Percentiles rank a stretch among this genome's conserved stretches.
These are phyloP conservation scores for Aspergillus panamensis DNA, from an alignment of 495 filamentous ascomycete genomes.

Conservation along the genomic window DNA sequence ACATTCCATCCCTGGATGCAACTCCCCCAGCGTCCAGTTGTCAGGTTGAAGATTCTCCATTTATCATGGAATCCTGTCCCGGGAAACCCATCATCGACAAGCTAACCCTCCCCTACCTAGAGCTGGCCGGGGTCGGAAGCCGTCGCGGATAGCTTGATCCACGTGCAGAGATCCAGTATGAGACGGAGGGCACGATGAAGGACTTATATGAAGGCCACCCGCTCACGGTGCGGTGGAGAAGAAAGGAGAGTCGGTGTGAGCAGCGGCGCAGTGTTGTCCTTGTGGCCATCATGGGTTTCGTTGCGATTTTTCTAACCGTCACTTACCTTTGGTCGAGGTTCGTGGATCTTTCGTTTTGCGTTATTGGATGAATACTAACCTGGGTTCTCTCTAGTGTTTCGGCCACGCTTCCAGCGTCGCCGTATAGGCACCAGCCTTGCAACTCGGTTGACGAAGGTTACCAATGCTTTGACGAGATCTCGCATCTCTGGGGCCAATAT, in stretches of 20 bases:
- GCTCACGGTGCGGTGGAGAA: neutral
- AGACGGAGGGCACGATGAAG: slow-evolving; percentile 11
- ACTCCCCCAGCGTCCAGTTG: neutral
- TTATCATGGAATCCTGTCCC: neutral
- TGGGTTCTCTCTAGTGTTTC: slow-evolving; percentile 5
- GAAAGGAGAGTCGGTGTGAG: neutral
- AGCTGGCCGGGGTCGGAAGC: neutral
- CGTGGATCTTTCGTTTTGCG: neutral
- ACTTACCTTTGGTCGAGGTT: slow-evolving; percentile 19
- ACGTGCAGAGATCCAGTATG: neutral
- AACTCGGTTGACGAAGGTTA: slow-evolving; percentile 60
- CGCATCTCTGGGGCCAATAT: slow-evolving; percentile 83
- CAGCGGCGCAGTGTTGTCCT: neutral
- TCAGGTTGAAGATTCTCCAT: neutral
- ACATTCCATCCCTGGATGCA: slow-evolving; percentile 1
- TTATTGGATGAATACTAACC: neutral
- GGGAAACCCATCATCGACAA: neutral
- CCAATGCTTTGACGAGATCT: slow-evolving; percentile 54
- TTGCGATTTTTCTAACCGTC: slow-evolving; percentile 10
- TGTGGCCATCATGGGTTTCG: slow-evolving; percentile 6
- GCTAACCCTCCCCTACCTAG: neutral
- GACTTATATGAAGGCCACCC: slow-evolving; percentile 17
- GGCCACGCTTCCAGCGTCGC: slow-evolving; percentile 2
- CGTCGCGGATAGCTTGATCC: neutral
- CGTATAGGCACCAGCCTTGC: slow-evolving; percentile 35